Evolutionary conservation across 2,329 filamentous ascomycete genomes (phyloP).

Genomic region (Fusarium sulawesiense): DNA sequence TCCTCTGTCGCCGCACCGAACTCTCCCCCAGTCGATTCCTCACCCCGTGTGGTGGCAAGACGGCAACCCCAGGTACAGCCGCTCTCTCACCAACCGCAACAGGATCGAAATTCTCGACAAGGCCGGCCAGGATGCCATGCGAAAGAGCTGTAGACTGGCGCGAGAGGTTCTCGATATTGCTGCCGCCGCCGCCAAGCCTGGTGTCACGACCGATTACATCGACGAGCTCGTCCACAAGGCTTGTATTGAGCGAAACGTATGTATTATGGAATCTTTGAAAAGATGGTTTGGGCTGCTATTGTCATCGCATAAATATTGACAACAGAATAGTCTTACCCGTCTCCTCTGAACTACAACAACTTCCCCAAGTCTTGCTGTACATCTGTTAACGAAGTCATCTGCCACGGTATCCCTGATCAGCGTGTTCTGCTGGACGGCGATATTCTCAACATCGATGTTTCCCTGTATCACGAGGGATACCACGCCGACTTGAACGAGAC

Average conservation of each 20-base stretch:
- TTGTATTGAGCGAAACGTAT: constrained; percentile 89
- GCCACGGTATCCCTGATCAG: constrained; percentile 96
- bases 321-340: constrained; percentile 82
- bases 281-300: background rate
- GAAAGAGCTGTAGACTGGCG: constrained; percentile 87
- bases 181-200: constrained; percentile 84
- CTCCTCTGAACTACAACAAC: constrained; percentile 92
- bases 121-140: constrained; percentile 87
- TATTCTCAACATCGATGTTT: constrained; percentile 97
- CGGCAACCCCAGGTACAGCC: constrained; percentile 75
- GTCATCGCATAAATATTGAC: constrained; percentile 7
- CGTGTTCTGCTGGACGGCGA: constrained; percentile 89
- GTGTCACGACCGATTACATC: constrained; percentile 94
- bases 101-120: constrained; percentile 86
- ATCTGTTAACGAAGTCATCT: constrained; percentile 96
- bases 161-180: constrained; percentile 94
- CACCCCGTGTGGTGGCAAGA: constrained; percentile 89
- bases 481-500: constrained; percentile 98
- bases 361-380: constrained; percentile 99
- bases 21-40: constrained; percentile 81
- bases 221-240: constrained; percentile 96
- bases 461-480: constrained; percentile 92
- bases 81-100: constrained; percentile 74
- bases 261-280: constrained; percentile 48
- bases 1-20: constrained; percentile 77